Conservation (phyloP, 306 rosid genomes). For the Mimosa pudica region DNA sequence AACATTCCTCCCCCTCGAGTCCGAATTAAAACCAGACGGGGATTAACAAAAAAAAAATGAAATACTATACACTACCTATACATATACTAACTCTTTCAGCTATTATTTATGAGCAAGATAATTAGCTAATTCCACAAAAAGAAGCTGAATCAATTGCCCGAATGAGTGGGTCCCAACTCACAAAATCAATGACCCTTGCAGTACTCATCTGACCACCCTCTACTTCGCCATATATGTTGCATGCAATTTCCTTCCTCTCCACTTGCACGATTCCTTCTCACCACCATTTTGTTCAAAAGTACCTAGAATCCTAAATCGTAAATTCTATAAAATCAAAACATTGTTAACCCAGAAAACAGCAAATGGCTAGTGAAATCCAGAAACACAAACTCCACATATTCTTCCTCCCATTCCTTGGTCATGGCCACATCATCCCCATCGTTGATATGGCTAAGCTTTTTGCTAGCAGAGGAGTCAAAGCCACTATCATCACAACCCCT, state of each 20-base stretch:
- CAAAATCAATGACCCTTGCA: neutral
- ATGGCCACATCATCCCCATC: conserved; percentile 37
- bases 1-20: too few relatives aligned
- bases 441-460: conserved; percentile 51
- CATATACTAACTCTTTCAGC: too few relatives aligned
- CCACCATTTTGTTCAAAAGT: neutral
- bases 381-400: conserved; percentile 34
- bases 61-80: too few relatives aligned
- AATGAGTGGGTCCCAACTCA: too few relatives aligned
- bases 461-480: conserved; percentile 30
- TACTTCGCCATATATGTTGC: neutral
- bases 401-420: conserved; percentile 53
- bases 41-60: too few relatives aligned
- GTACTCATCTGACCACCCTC: neutral
- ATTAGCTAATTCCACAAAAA: too few relatives aligned
- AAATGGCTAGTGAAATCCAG: neutral
- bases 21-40: too few relatives aligned
- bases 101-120: too few relatives aligned
- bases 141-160: too few relatives aligned
- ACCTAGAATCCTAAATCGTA: neutral
- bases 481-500: conserved; percentile 60
- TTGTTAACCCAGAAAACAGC: neutral
- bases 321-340: neutral
- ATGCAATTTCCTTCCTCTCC: neutral
- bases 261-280: too few relatives aligned